Evolutionary conservation across 2,329 filamentous ascomycete species (phyloP).

Genomic region (Alternaria ventricosa): DNA sequence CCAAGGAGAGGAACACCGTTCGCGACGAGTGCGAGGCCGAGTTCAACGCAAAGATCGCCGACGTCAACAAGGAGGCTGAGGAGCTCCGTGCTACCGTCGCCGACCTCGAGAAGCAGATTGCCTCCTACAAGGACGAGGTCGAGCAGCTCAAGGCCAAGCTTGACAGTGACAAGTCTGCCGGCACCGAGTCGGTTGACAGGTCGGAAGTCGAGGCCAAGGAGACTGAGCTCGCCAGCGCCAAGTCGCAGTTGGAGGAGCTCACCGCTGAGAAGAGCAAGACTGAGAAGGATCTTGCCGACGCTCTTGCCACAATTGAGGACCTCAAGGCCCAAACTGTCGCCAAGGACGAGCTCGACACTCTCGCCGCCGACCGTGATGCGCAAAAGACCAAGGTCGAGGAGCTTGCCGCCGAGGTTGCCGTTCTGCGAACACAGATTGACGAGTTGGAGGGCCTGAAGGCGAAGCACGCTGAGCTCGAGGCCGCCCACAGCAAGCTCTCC

Average conservation of each 20-base stretch:
- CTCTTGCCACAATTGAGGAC: constrained; percentile 27
- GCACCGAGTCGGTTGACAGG: constrained; percentile 25
- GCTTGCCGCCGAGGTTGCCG: constrained; percentile 28
- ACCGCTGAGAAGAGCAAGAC: constrained; percentile 15
- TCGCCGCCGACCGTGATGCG: constrained; percentile 33
- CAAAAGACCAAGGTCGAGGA: constrained; percentile 30
- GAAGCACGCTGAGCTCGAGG: constrained; percentile 24
- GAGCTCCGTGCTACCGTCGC: constrained; percentile 20
- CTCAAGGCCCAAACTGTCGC: constrained; percentile 27
- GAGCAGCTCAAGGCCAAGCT: constrained; percentile 37
- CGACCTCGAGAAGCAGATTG: constrained; percentile 38
- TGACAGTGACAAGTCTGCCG: constrained; percentile 25
- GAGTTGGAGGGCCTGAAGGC: constrained; percentile 24
- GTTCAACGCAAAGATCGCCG: constrained; percentile 37
- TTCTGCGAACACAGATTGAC: constrained; percentile 33
- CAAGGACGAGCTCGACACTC: constrained; percentile 35
- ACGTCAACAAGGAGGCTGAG: constrained; percentile 24
- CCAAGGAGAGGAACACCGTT: constrained; percentile 46
- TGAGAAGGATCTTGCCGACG: constrained; percentile 30
- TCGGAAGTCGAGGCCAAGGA: constrained; percentile 40
- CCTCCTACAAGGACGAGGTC: constrained; percentile 37
- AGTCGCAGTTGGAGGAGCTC: constrained; percentile 26
- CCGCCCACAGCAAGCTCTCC: constrained; percentile 20
- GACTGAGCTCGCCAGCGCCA: constrained; percentile 26
- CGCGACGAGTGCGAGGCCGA: constrained; percentile 44